Evolutionary conservation across 1,284 basidiomycete genomes (phyloP).

Genomic region (Phylloporus gajari): DNA sequence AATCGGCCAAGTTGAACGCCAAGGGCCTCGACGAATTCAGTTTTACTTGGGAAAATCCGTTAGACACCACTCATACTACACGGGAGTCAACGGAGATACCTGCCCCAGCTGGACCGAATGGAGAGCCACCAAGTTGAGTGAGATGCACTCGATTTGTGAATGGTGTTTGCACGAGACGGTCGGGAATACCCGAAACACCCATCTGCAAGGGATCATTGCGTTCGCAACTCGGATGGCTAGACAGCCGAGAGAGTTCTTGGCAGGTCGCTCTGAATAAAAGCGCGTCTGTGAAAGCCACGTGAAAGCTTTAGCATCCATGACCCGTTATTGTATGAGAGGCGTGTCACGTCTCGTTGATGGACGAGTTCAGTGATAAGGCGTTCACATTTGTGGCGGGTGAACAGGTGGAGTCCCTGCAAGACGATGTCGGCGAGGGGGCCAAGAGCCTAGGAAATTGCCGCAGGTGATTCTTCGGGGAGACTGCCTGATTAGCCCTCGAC

Average conservation of each 20-base stretch:
- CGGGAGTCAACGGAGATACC: conserved; percentile 57
- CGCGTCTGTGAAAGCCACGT: conserved; percentile 99
- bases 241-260: conserved; percentile 82
- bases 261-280: conserved; percentile 85
- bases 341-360: conserved; percentile 95
- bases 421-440: conserved; percentile 97
- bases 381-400: conserved; percentile 96
- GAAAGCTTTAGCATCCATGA: conserved; percentile 78
- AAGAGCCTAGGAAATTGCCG: conserved; percentile 83
- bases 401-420: conserved; percentile 86
- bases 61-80: conserved; percentile 12
- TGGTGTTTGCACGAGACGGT: conserved; percentile 97
- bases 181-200: conserved; percentile 97
- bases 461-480: conserved; percentile 74
- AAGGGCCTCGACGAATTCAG: conserved; percentile 98
- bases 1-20: conserved; percentile 98
- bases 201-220: conserved; percentile 95
- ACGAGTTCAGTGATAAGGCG: too few relatives aligned
- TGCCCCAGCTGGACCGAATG: conserved; percentile 98
- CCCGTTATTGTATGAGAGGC: conserved; percentile 78
- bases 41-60: conserved; percentile 75
- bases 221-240: conserved; percentile 89
- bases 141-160: conserved; percentile 98
- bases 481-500: conserved; percentile 75
- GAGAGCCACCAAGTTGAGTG: conserved; percentile 95